A percentile compares a stretch with the other conserved stretches of the same genome.
Conservation (phyloP, 768 basidiomycete species). For the Tubosaeta brunneosetosa region DNA sequence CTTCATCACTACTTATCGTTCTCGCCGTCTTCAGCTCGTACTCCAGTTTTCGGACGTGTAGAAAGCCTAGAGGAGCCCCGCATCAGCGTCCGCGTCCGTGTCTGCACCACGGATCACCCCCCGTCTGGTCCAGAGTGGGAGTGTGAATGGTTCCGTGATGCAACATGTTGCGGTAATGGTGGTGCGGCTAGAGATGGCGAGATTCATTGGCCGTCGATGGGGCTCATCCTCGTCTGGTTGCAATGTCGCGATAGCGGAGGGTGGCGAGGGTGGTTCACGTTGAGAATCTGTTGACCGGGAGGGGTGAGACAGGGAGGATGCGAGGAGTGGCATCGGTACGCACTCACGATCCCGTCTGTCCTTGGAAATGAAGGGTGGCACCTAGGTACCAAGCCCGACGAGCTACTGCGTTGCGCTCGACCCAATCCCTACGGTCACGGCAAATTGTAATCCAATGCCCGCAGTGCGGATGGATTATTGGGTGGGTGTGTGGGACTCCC, state of each 20-base stretch:
- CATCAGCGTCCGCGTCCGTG: conserved; percentile 30
- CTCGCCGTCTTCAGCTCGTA: conserved; percentile 25
- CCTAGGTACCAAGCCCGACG: conserved; percentile 20
- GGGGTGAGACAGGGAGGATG: conserved; percentile 11
- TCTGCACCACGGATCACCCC: conserved; percentile 31
- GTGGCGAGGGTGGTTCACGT: conserved; percentile 29
- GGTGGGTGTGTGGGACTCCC: conserved; percentile 17
- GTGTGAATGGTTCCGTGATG: conserved; percentile 23
- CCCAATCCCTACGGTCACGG: conserved; percentile 24
- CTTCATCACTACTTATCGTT: conserved; percentile 15
- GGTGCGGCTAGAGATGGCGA: conserved; percentile 11
- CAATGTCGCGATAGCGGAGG: conserved; percentile 30
- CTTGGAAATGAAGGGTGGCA: conserved; percentile 24
- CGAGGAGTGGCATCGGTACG: conserved; percentile 22
- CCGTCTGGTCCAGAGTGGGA: conserved; percentile 24
- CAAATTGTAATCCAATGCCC: conserved; percentile 25
- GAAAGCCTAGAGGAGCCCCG: conserved; percentile 48
- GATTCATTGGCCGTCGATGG: conserved; percentile 13
- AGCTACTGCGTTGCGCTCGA: conserved; percentile 25
- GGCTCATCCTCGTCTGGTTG: conserved; percentile 24
- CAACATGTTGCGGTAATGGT: conserved; percentile 20
- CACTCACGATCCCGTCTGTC: conserved; percentile 26
- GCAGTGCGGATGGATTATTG: conserved; percentile 17
- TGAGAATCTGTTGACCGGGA: conserved; percentile 13
- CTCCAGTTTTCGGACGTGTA: conserved; percentile 46